Percentiles rank a stretch among this genome's conserved stretches.
These are phyloP conservation scores for Yarrowia divulgata DNA, from an alignment of 805 yeast genomes.

Conservation along the genomic window DNA sequence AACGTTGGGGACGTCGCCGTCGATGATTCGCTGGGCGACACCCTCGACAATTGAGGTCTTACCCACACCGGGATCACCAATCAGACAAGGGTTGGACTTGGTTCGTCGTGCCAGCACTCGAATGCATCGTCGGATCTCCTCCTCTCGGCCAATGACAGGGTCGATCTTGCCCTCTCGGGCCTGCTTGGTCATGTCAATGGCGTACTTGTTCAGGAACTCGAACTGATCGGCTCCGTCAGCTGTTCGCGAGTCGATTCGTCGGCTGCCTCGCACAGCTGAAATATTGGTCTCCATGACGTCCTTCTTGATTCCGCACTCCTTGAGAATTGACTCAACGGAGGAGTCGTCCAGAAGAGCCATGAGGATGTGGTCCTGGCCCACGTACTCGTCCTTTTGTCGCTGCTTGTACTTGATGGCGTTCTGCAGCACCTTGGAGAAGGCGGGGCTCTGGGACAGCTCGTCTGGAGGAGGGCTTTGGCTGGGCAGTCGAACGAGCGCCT, in stretches of 20 bases:
- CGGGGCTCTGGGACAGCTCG: constrained; percentile 74
- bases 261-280: constrained; percentile 82
- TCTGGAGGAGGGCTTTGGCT: constrained; percentile 89
- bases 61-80: constrained; percentile 99
- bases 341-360: constrained; percentile 84
- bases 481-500: constrained; percentile 81
- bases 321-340: constrained; percentile 71
- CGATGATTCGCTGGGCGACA: constrained; percentile 95
- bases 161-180: constrained; percentile 95
- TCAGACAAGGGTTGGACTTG: constrained; percentile 93
- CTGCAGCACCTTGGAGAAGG: constrained; percentile 76
- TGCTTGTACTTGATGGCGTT: constrained; percentile 79
- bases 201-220: constrained; percentile 88
- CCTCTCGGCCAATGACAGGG: constrained; percentile 99
- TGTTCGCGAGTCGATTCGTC: constrained; percentile 88
- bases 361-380: constrained; percentile 93
- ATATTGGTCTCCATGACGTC: constrained; percentile 81
- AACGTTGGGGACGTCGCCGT: constrained; percentile 92
- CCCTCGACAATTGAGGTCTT: constrained; percentile 98
- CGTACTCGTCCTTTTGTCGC: constrained; percentile 87
- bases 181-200: constrained; percentile 89
- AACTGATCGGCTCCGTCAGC: constrained; percentile 88
- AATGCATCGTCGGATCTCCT: constrained; percentile 94
- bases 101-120: constrained; percentile 96
- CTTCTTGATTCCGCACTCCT: constrained; percentile 70